These are phyloP conservation scores for Massariosphaeria phaeospora DNA, from an alignment of 495 filamentous ascomycete genomes.

Conservation along the genomic window DNA sequence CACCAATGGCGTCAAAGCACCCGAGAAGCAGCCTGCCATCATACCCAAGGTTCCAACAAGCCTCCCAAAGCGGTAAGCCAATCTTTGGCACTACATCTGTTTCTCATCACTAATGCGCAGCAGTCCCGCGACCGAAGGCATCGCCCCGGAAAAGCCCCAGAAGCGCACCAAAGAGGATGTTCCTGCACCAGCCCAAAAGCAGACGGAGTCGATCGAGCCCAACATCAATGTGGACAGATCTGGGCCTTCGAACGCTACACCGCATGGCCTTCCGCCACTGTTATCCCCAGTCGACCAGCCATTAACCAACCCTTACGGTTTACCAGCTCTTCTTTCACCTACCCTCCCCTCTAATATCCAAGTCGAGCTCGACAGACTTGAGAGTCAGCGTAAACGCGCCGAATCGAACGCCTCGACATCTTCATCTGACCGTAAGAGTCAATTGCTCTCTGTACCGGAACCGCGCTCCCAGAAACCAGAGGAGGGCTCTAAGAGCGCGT, in stretches of 20 bases:
- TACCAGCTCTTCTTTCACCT: conserved; percentile 32
- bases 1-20: conserved; percentile 16
- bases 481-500: conserved; percentile 6
- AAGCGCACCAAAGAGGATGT: conserved; percentile 8
- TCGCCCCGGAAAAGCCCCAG: conserved; percentile 1
- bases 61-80: conserved; percentile 5
- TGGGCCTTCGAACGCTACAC: conserved; percentile 25
- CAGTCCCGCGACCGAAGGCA: conserved; percentile 1
- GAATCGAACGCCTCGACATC: conserved; percentile 31
- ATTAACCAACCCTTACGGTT: conserved; percentile 24
- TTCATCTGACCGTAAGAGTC: conserved; percentile 19
- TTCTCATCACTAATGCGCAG: conserved; percentile 5
- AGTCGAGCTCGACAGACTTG: conserved; percentile 28
- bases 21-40: background rate
- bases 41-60: background rate
- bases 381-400: conserved; percentile 28
- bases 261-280: conserved; percentile 30
- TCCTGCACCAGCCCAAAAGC: background rate
- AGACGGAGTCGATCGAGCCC: conserved; percentile 1
- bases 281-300: conserved; percentile 23
- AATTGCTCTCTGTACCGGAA: conserved; percentile 23
- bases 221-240: conserved; percentile 17
- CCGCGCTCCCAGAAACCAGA: conserved; percentile 11
- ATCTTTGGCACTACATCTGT: background rate
- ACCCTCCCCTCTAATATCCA: conserved; percentile 28